Conservation (phyloP, 257 asterid species). For the Perilla frutescens region DNA sequence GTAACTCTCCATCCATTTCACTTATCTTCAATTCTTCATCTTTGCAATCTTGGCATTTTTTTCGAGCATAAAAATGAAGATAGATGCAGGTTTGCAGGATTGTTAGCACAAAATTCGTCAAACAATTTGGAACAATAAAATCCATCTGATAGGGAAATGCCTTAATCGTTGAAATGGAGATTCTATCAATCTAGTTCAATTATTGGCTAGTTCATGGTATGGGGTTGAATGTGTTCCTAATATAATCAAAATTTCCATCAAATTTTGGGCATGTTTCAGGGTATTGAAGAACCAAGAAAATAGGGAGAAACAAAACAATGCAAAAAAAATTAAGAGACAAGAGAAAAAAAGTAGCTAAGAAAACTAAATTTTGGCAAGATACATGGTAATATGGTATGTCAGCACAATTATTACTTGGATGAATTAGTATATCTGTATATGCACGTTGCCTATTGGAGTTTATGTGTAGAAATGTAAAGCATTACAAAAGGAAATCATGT, state of each 20-base stretch:
- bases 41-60: no score
- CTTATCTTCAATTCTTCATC: no score
- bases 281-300: no score
- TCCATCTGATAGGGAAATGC: neutral
- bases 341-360: no score
- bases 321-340: no score
- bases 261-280: neutral
- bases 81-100: no score
- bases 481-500: no score
- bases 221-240: neutral
- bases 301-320: no score
- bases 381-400: neutral
- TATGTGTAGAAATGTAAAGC: neutral
- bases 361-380: neutral
- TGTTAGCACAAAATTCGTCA: neutral
- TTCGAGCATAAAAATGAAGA: no score
- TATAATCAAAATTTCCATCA: neutral
- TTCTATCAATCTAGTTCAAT: neutral
- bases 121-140: no score
- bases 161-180: neutral
- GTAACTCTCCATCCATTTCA: no score
- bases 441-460: neutral
- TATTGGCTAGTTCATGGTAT: neutral
- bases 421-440: no score
- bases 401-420: neutral